Base-by-base conservation (phyloP, 768 basidiomycete species). In the Cyclocybe cylindracea region DNA sequence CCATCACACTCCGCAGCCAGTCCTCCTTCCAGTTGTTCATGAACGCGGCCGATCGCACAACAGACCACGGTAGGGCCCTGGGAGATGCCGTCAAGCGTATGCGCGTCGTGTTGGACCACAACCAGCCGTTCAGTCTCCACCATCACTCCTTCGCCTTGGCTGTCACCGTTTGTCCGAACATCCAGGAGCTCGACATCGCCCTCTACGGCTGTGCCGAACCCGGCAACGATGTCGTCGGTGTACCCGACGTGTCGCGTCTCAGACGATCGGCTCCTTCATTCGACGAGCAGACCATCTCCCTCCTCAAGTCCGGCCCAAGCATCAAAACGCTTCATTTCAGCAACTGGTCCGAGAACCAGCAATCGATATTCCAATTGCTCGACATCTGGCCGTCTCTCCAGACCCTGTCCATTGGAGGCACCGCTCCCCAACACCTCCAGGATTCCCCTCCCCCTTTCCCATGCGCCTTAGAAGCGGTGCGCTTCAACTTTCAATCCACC, bases 311-410 rank as follows among this genome's bases (percentile, higher is more conserved):
- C 8, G 85, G 82, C n/a, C 83, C 86, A 1, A 62, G 55, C 40
- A 79, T 83, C 55, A 70, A 76, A 31, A 67, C 74, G 5, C 73
- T 90, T 4, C 77, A 78, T 48, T 84, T 90, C 60, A 79, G 77
- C 62, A 89, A 90, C 62, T 89, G 85, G 86, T 84, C 87, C 9
- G 79, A 84, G 54, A 83, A 86, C 61, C 67, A 75, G 44, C 67
- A 79, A 37, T 70, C 78, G 11, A 69, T 89, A 46, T 69, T 75
- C 42, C 84, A 86, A 65, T 77, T 90, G 37, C 79, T 89, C 55
- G 76, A 79, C 46, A 70, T 84, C 49, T 89, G 84, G 80, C 77
- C 85, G 2, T 71, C 76, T 11, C 68, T 90, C 49, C 70, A 70
- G 47, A 76, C 78, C 16, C 78, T 90, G 33, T 72, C 77, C 45